A percentile compares a stretch with the other conserved stretches of the same genome.
These are phyloP conservation scores for Sugiyamaella smithiae DNA, from an alignment of 805 yeast species.

Conservation along the genomic window DNA sequence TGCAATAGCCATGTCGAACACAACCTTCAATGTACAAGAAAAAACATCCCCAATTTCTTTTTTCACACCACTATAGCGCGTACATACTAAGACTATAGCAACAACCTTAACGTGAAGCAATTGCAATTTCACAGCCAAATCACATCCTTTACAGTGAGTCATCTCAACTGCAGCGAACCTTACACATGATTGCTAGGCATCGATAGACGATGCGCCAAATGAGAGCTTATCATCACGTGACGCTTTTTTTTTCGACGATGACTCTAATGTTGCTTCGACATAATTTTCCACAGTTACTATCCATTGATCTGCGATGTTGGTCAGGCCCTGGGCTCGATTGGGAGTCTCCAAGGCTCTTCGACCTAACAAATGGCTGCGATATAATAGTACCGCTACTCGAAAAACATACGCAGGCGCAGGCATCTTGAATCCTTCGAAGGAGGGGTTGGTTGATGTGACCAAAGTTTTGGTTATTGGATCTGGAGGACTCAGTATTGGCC, in stretches of 20 bases:
- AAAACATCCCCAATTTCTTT: too few species aligned
- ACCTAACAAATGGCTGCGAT: neutral
- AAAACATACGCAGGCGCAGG: conserved; percentile 38
- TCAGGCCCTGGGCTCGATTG: conserved; percentile 4
- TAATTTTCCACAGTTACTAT: neutral
- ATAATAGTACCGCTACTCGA: conserved; percentile 4
- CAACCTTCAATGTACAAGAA: too few species aligned
- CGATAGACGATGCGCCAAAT: too few species aligned
- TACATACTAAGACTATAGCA: too few species aligned
- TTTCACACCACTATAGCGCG: too few species aligned
- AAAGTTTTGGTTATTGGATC: conserved; percentile 93
- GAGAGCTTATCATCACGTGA: conserved; percentile 5
- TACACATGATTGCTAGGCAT: too few species aligned
- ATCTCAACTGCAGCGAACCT: too few species aligned
- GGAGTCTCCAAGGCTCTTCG: neutral
- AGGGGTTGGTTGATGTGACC: conserved; percentile 68
- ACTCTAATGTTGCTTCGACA: neutral
- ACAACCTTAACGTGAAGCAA: too few species aligned
- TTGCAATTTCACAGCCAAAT: too few species aligned
- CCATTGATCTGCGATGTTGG: neutral
- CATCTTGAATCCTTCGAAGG: conserved; percentile 32
- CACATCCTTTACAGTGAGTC: too few species aligned
- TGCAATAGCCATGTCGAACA: too few species aligned
- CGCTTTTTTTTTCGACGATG: neutral
- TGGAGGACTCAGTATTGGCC: conserved; percentile 96